Percentiles rank a stretch among this genome's conserved stretches.
Evolutionary conservation across 2,329 filamentous ascomycete species (phyloP).

Genomic region (Claviceps paspali): DNA sequence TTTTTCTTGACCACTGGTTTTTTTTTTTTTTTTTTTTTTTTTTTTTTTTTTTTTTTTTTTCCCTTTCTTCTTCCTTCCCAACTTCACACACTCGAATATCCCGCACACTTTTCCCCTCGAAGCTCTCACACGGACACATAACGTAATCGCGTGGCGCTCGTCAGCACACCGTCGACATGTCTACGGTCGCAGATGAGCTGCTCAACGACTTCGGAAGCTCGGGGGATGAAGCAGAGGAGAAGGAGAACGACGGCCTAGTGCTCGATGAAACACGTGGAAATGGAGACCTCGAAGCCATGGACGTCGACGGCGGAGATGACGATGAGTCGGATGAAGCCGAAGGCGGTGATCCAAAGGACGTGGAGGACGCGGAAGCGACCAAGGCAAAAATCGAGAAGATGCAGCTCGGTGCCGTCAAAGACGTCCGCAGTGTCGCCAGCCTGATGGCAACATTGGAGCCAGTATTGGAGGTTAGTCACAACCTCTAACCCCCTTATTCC

Average conservation of each 20-base stretch:
- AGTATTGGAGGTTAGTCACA: conserved; percentile 63
- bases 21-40: too few species aligned
- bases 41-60: too few species aligned
- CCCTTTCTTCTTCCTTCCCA: too few species aligned
- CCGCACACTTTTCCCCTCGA: not conserved
- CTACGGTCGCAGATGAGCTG: conserved; percentile 82
- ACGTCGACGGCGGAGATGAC: conserved; percentile 38
- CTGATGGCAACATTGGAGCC: conserved; percentile 73
- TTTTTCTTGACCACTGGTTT: too few species aligned
- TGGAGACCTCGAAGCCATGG: conserved; percentile 29
- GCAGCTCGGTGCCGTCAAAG: conserved; percentile 56
- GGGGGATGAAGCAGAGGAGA: conserved; percentile 57
- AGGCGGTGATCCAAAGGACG: conserved; percentile 33
- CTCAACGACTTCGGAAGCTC: conserved; percentile 55
- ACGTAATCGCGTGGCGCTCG: not conserved
- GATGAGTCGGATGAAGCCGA: conserved; percentile 37
- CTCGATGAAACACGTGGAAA: conserved; percentile 24
- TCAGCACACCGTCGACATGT: conserved; percentile 39
- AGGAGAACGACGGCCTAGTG: conserved; percentile 34
- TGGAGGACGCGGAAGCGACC: conserved; percentile 51
- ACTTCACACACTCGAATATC: too few species aligned
- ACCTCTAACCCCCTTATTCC: too few species aligned
- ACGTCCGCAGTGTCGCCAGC: conserved; percentile 64
- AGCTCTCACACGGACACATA: not conserved
- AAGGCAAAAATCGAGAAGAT: conserved; percentile 74